These are phyloP conservation scores for Cytospora paraplurivora DNA, from an alignment of 2,329 filamentous ascomycete species.

Conservation along the genomic window DNA sequence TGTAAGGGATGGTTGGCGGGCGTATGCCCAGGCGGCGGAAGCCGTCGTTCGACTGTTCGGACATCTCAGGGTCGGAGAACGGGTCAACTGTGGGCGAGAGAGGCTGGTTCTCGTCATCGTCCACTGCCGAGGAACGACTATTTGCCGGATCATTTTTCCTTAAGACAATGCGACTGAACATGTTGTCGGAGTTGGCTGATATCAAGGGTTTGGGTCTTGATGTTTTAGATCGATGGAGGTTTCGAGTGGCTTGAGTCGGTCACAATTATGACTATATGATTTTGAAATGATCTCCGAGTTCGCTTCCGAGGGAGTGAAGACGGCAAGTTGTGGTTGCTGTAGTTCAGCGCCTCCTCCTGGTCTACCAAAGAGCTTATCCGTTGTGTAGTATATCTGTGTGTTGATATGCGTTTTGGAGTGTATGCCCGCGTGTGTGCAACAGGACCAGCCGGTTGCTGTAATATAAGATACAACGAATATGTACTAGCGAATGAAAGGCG, in stretches of 20 bases:
- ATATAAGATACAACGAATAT: conserved; percentile 7
- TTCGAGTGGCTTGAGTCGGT: conserved; percentile 10
- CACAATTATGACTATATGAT: conserved; percentile 15
- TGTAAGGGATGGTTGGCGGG: conserved; percentile 36
- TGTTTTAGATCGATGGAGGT: conserved; percentile 5
- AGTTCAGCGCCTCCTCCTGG: conserved; percentile 5
- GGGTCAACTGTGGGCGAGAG: conserved; percentile 20
- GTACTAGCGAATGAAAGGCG: conserved; percentile 20
- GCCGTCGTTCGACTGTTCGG: conserved; percentile 31
- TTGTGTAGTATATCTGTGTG: conserved; percentile 10
- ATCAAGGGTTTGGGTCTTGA: too few relatives aligned
- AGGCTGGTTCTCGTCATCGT: conserved; percentile 28
- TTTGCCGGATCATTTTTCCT: conserved; percentile 23
- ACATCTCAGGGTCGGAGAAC: conserved; percentile 34
- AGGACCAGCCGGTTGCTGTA: conserved; percentile 16
- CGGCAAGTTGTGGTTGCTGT: background rate
- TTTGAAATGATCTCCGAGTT: background rate
- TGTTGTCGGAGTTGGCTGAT: conserved; percentile 12
- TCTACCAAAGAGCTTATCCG: background rate
- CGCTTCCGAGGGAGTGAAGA: background rate
- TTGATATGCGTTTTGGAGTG: background rate
- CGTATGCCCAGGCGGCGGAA: conserved; percentile 34
- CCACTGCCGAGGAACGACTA: conserved; percentile 11
- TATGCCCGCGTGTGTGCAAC: background rate
- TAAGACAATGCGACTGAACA: conserved; percentile 28